Evolutionary conservation across 306 rosid genomes (phyloP).

Genomic region (Myrica gale): DNA sequence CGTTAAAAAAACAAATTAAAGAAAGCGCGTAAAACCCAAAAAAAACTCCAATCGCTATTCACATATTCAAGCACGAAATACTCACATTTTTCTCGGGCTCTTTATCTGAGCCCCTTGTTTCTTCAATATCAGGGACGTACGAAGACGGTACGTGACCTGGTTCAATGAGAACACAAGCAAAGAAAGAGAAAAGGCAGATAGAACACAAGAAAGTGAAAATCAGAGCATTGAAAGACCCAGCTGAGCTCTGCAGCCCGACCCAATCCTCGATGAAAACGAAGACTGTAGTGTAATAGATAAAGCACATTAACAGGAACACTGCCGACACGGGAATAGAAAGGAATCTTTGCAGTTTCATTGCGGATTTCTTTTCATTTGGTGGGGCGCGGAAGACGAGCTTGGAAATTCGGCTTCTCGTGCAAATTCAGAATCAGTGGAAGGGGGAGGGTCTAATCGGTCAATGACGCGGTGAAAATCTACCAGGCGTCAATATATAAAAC

Average conservation of each 20-base stretch:
- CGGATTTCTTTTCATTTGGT: neutral
- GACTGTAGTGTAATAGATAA: conserved; percentile 56
- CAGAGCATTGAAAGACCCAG: conserved; percentile 57
- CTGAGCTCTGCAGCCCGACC: conserved; percentile 60
- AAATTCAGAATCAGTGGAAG: neutral
- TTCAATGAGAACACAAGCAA: conserved; percentile 61
- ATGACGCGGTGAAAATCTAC: neutral
- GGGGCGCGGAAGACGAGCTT: neutral
- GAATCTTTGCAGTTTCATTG: conserved; percentile 47
- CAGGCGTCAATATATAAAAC: neutral
- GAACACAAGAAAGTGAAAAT: conserved; percentile 53
- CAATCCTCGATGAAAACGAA: conserved; percentile 72
- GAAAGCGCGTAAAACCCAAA: conserved; percentile 17
- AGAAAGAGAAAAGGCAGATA: conserved; percentile 67
- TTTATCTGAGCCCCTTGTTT: conserved; percentile 30
- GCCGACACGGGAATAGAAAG: conserved; percentile 51
- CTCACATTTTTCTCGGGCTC: conserved; percentile 53
- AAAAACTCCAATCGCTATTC: neutral
- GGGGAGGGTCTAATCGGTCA: neutral
- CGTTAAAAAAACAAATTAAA: conserved; percentile 15
- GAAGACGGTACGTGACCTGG: conserved; percentile 79
- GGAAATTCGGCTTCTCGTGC: neutral
- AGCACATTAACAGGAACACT: conserved; percentile 47
- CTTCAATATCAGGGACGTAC: conserved; percentile 75
- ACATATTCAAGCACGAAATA: neutral